A percentile compares a stretch with the other conserved stretches of the same genome.
Conservation (phyloP, 202 grass and related monocot species). For the Schoenoplectus triqueter region DNA sequence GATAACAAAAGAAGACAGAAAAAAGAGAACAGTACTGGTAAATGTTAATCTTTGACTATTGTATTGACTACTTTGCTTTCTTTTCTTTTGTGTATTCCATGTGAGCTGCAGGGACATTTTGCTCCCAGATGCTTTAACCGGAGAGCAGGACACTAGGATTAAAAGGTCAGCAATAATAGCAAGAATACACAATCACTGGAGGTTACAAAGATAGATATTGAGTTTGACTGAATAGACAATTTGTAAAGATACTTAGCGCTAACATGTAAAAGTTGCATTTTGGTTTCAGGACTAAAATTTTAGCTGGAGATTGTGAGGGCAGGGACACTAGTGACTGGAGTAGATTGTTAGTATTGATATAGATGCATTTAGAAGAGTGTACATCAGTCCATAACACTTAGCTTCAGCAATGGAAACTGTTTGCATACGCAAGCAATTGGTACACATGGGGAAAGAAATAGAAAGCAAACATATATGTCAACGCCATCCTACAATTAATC, state of each 20-base stretch:
- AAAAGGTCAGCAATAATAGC: neutral
- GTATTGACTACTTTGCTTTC: neutral
- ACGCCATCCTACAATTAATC: slow-evolving; percentile 16
- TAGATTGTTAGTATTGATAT: neutral
- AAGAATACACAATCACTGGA: neutral
- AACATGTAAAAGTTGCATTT: slow-evolving; percentile 2
- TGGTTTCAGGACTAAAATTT: neutral
- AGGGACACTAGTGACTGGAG: neutral
- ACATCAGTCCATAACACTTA: neutral
- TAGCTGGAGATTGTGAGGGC: neutral
- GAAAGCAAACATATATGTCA: slow-evolving; percentile 12
- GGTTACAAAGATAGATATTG: neutral
- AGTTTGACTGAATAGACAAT: neutral
- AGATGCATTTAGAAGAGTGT: neutral
- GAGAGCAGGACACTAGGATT: too few species aligned
- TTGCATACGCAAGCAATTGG: neutral
- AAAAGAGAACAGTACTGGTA: neutral
- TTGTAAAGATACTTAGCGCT: neutral
- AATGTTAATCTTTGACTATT: neutral
- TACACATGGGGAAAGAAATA: neutral
- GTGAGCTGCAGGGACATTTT: too few species aligned
- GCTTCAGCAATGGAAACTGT: neutral
- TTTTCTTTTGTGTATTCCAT: neutral
- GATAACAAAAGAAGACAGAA: neutral
- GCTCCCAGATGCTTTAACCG: too few species aligned